Evolutionary conservation across 192 early-diverging fungal species (phyloP).

Genomic region (Funneliformis mosseae): DNA sequence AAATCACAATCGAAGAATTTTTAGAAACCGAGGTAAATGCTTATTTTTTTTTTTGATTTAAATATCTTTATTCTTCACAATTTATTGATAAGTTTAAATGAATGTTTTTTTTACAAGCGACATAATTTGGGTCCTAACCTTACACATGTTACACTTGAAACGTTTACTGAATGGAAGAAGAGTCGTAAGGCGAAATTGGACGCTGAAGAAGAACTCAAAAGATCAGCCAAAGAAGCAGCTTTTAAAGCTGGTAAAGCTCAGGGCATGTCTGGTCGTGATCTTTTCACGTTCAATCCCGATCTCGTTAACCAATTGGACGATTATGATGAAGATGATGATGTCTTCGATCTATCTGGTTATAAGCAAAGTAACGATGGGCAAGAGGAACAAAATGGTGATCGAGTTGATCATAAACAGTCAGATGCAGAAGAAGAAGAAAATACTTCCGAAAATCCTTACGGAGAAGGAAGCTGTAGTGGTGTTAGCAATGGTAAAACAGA

Average conservation of each 20-base stretch:
- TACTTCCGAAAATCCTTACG: neutral
- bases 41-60: slow-evolving; percentile 17
- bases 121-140: slow-evolving; percentile 90
- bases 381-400: slow-evolving; percentile 41
- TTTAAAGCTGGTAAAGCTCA: slow-evolving; percentile 85
- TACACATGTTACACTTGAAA: slow-evolving; percentile 93
- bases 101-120: slow-evolving; percentile 54
- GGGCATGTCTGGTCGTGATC: slow-evolving; percentile 95
- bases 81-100: neutral
- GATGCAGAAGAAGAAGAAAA: slow-evolving; percentile 2
- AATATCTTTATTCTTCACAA: neutral
- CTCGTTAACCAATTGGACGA: slow-evolving; percentile 74
- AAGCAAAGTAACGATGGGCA: slow-evolving; percentile 62
- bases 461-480: slow-evolving; percentile 6
- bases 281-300: slow-evolving; percentile 97
- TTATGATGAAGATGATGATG: slow-evolving; percentile 73
- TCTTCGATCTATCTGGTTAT: slow-evolving; percentile 81
- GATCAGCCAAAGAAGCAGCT: slow-evolving; percentile 81
- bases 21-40: slow-evolving; percentile 85
- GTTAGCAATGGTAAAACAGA: neutral
- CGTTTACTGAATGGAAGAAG: slow-evolving; percentile 93
- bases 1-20: slow-evolving; percentile 96
- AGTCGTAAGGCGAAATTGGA: slow-evolving; percentile 74
- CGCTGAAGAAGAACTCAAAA: slow-evolving; percentile 63
- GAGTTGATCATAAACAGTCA: slow-evolving; percentile 34